phyloP scores from a whole-genome alignment of 2,329 filamentous ascomycete species.

The Fusarium hainanense region DNA sequence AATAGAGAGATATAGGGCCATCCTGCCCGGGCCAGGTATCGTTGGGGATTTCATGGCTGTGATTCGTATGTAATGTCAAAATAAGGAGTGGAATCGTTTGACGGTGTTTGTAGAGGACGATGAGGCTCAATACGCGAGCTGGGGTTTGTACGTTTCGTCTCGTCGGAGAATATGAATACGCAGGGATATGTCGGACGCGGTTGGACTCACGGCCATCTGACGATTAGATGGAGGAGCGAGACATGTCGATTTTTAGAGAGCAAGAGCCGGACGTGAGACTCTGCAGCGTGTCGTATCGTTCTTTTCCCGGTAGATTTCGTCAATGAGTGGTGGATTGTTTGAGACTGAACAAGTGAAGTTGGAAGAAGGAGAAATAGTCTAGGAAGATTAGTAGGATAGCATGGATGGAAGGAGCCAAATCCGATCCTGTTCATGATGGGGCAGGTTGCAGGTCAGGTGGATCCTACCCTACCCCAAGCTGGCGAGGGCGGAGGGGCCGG shows the following conservation, averaged over 20 bases:
- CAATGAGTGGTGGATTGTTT: not conserved
- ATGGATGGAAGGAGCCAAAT: constrained; percentile 1
- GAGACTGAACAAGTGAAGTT: constrained; percentile 1
- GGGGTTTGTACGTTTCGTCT: constrained; percentile 14
- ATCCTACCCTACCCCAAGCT: constrained; percentile 9
- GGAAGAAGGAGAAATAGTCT: constrained; percentile 9
- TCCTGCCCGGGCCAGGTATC: constrained; percentile 16
- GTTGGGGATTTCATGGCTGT: constrained; percentile 26
- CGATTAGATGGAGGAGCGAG: constrained; percentile 29
- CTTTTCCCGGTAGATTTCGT: not conserved
- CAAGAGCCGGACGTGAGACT: constrained; percentile 2
- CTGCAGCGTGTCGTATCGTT: not conserved
- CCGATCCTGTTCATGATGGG: constrained; percentile 22
- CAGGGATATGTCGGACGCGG: constrained; percentile 25
- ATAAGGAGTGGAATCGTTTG: not conserved
- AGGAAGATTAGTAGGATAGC: not conserved
- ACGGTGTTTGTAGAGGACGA: not conserved
- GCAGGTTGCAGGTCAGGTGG: constrained; percentile 1
- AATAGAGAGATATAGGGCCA: constrained; percentile 25
- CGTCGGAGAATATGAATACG: constrained; percentile 30
- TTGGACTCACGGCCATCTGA: constrained; percentile 29
- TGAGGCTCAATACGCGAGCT: constrained; percentile 14
- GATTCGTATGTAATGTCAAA: not conserved
- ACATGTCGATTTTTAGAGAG: constrained; percentile 33
- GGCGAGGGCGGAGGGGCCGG: constrained; percentile 20